Conservation (phyloP, 1,139 yeast species). For the Debaryomyces singareniensis region DNA sequence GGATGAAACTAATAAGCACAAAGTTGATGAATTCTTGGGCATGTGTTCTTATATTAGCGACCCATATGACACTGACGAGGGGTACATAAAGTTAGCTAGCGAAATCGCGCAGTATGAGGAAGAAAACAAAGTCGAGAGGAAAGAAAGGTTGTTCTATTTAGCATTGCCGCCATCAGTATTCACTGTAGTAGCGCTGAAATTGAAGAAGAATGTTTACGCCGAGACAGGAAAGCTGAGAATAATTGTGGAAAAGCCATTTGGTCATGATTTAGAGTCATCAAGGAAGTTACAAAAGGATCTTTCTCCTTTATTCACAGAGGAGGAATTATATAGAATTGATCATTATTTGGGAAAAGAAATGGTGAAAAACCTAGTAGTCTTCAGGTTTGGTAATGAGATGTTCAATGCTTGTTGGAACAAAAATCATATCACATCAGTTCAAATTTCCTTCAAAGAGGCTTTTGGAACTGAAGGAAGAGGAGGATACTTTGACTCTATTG, state of each 20-base stretch:
- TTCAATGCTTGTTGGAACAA: conserved; percentile 84
- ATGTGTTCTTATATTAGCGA: conserved; percentile 68
- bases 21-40: conserved; percentile 58
- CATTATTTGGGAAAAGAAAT: conserved; percentile 96
- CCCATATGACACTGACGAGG: conserved; percentile 73
- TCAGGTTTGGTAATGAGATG: conserved; percentile 86
- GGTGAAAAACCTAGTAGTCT: conserved; percentile 86
- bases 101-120: conserved; percentile 56
- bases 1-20: conserved; percentile 37
- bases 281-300: conserved; percentile 69
- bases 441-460: conserved; percentile 89
- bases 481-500: conserved; percentile 92
- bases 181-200: conserved; percentile 66
- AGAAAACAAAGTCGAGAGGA: conserved; percentile 34
- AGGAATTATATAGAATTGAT: conserved; percentile 90
- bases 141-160: conserved; percentile 79
- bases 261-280: conserved; percentile 79
- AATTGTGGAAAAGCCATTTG: conserved; percentile 96
- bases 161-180: conserved; percentile 95
- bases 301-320: conserved; percentile 84
- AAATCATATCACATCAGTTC: conserved; percentile 70
- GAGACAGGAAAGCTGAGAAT: conserved; percentile 66
- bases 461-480: conserved; percentile 99
- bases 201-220: conserved; percentile 68
- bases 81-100: conserved; percentile 52